Conservation (phyloP, 192 early-diverging fungal genomes). For the Coemansia brasiliensis region DNA sequence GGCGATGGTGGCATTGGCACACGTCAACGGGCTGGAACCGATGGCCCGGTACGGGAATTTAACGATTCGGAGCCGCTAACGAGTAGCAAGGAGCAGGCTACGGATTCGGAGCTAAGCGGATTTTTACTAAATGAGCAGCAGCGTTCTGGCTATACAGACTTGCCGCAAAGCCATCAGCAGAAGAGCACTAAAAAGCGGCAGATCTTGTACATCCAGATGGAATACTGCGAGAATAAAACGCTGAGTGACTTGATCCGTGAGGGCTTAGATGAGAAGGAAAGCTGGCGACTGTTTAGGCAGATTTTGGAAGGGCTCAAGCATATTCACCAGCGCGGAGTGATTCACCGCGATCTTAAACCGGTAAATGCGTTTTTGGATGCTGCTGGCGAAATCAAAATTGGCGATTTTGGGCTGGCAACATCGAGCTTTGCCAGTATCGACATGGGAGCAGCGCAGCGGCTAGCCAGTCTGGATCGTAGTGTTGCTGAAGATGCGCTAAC, state of each 20-base stretch:
- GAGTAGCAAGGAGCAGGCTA: not conserved
- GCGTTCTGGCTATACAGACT: not conserved
- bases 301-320: slow-evolving; percentile 76
- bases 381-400: slow-evolving; percentile 58
- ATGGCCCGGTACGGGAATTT: slow-evolving; percentile 16
- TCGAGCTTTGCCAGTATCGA: not conserved
- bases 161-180: slow-evolving; percentile 1
- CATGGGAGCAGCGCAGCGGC: not conserved
- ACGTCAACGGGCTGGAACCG: slow-evolving; percentile 10
- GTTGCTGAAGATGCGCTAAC: slow-evolving; percentile 39
- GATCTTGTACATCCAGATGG: slow-evolving; percentile 87
- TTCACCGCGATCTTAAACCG: slow-evolving; percentile 89
- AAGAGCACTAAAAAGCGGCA: slow-evolving; percentile 19
- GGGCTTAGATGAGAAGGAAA: slow-evolving; percentile 14
- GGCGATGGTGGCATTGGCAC: slow-evolving; percentile 3
- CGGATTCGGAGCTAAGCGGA: slow-evolving; percentile 1
- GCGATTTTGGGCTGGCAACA: slow-evolving; percentile 96
- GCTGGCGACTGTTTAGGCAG: slow-evolving; percentile 65
- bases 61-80: not conserved
- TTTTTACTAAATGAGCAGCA: slow-evolving; percentile 1
- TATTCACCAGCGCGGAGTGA: slow-evolving; percentile 53
- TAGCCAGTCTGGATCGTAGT: slow-evolving; percentile 1
- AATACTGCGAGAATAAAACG: slow-evolving; percentile 62
- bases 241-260: slow-evolving; percentile 55
- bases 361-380: slow-evolving; percentile 76